Conservation (phyloP, 2,329 filamentous ascomycete species). For the Coccinonectria pachysandricola region DNA sequence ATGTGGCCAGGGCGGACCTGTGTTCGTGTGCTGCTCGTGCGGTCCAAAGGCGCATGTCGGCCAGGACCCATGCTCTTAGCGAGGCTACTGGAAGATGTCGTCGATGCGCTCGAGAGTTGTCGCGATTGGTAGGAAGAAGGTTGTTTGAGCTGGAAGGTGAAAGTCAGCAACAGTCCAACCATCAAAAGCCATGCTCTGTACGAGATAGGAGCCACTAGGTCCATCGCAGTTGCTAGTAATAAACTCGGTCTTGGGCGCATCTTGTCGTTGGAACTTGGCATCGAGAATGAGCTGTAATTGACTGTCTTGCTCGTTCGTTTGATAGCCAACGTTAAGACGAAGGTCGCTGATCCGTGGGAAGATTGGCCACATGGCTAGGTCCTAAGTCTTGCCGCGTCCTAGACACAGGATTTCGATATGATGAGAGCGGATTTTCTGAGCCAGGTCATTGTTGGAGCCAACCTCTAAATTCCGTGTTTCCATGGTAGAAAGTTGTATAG, state of each 20-base stretch:
- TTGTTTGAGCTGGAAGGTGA: conserved; percentile 24
- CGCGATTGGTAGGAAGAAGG: conserved; percentile 24
- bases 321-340: conserved; percentile 4
- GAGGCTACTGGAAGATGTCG: conserved; percentile 34
- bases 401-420: too few species aligned
- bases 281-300: conserved; percentile 4
- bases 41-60: conserved; percentile 35
- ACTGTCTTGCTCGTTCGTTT: conserved; percentile 4
- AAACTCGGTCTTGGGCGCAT: too few species aligned
- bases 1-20: conserved; percentile 36
- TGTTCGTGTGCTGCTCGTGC: conserved; percentile 42
- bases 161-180: too few species aligned
- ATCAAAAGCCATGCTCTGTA: conserved; percentile 2
- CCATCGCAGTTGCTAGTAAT: too few species aligned
- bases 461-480: too few species aligned
- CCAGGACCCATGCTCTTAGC: conserved; percentile 47
- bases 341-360: conserved; percentile 5
- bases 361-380: conserved; percentile 3
- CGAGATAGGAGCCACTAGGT: conserved; percentile 2
- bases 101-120: conserved; percentile 23
- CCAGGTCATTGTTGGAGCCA: too few species aligned
- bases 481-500: conserved; percentile 2
- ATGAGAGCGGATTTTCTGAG: too few species aligned
- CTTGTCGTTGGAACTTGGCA: neutral
- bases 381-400: neutral